These are phyloP conservation scores for Paspalum notatum DNA, from an alignment of 176 grass and related monocot genomes.

Conservation along the genomic window DNA sequence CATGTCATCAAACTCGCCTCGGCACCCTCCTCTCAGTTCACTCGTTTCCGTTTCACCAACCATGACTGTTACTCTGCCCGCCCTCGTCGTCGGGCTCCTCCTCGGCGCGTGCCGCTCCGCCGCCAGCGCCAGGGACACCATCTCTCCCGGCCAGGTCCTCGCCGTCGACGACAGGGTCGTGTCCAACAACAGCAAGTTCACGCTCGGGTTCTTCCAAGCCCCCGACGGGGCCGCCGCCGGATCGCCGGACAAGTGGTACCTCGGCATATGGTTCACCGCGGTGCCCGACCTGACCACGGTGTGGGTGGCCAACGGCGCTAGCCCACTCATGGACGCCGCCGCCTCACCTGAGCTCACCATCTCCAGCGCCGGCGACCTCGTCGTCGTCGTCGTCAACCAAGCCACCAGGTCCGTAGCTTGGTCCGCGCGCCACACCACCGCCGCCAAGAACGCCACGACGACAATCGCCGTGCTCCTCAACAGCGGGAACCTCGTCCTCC, in stretches of 20 bases:
- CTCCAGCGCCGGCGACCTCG: constrained; percentile 40
- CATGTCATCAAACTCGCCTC: neutral
- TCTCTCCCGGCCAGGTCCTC: constrained; percentile 4
- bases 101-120: neutral
- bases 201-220: constrained; percentile 53
- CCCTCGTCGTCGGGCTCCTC: neutral
- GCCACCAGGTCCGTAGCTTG: constrained; percentile 23
- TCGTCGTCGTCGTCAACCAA: constrained; percentile 25
- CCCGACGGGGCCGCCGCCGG: neutral
- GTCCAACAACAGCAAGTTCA: constrained; percentile 49
- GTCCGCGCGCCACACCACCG: neutral
- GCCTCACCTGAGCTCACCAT: constrained; percentile 39
- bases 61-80: neutral
- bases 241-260: constrained; percentile 34
- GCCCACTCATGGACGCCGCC: constrained; percentile 18
- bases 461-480: constrained; percentile 38
- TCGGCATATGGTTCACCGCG: constrained; percentile 57
- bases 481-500: constrained; percentile 54
- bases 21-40: neutral
- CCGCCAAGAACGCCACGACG: neutral
- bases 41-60: neutral
- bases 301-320: constrained; percentile 48
- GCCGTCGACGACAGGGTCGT: constrained; percentile 25
- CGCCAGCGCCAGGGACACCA: constrained; percentile 20
- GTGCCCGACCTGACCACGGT: constrained; percentile 34